Percentiles rank a stretch among this genome's conserved stretches.
These are phyloP conservation scores for Cucurbitaria berberidis DNA, from an alignment of 2,329 filamentous ascomycete species.

Conservation along the genomic window DNA sequence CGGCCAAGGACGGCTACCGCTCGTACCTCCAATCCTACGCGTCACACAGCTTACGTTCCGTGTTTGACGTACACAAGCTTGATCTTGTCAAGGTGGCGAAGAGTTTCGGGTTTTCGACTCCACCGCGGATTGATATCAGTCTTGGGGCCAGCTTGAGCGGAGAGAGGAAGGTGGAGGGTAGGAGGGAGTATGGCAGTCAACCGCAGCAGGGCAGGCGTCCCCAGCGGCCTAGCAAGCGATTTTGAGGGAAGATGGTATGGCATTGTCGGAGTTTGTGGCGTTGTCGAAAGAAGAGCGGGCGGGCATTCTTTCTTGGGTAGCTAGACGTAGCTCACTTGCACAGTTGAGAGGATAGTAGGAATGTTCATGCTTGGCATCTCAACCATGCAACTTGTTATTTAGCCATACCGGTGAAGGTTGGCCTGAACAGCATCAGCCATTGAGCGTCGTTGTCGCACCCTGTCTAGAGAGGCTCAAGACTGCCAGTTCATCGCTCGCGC, in stretches of 20 bases:
- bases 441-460: neutral
- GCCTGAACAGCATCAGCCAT: neutral
- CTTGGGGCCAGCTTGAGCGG: conserved; percentile 77
- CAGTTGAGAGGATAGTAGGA: neutral
- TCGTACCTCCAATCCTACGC: conserved; percentile 96
- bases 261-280: conserved; percentile 22
- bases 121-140: conserved; percentile 79
- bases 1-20: conserved; percentile 76
- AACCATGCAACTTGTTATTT: neutral
- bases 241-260: conserved; percentile 11
- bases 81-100: conserved; percentile 85
- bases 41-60: conserved; percentile 79
- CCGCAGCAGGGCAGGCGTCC: conserved; percentile 64
- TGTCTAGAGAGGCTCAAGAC: conserved; percentile 1
- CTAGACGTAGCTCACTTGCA: neutral
- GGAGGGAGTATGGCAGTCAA: conserved; percentile 79
- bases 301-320: neutral
- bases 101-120: conserved; percentile 78
- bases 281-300: conserved; percentile 11
- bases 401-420: conserved; percentile 15
- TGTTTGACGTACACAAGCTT: conserved; percentile 83
- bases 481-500: conserved; percentile 29
- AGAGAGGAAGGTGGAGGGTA: conserved; percentile 69
- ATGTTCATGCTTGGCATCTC: neutral
- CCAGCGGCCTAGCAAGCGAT: conserved; percentile 56